A percentile compares a stretch with the other conserved stretches of the same genome.
These are phyloP conservation scores for Colletotrichum trifolii DNA, from an alignment of 2,329 filamentous ascomycete species.

Conservation along the genomic window DNA sequence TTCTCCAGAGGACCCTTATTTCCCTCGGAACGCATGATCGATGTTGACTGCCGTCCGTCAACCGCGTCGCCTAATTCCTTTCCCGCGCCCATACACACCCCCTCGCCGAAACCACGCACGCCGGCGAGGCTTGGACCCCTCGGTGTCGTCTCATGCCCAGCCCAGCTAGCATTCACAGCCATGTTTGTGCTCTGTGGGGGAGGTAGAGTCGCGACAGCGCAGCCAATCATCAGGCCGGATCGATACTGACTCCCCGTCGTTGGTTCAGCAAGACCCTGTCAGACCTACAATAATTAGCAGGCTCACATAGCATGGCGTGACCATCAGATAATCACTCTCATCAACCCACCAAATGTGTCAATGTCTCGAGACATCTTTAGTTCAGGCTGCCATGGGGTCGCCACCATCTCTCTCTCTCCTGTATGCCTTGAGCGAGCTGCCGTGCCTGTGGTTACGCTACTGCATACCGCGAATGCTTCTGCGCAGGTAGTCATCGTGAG, in stretches of 20 bases:
- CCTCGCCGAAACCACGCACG: no score
- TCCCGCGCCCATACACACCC: background rate
- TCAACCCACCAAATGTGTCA: no score
- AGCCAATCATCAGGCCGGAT: slow-evolving; percentile 29
- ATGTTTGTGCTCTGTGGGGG: background rate
- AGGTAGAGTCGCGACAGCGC: slow-evolving; percentile 11
- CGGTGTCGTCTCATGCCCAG: slow-evolving; percentile 29
- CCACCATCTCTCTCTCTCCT: no score
- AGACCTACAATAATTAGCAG: background rate
- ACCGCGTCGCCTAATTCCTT: background rate
- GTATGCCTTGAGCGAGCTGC: no score
- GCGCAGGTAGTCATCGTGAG: slow-evolving; percentile 9
- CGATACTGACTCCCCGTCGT: slow-evolving; percentile 11
- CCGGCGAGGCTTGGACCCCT: background rate
- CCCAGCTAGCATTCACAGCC: background rate
- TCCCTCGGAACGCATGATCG: no score
- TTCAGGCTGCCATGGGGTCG: no score
- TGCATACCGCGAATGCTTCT: background rate
- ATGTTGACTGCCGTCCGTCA: no score
- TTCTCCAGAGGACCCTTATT: no score
- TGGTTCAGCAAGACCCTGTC: slow-evolving; percentile 19
- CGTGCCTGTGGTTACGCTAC: no score
- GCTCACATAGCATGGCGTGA: no score
- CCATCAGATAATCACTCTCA: no score
- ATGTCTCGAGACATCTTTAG: no score